Conservation (phyloP, 768 basidiomycete genomes). For the Collybiopsis luxurians region DNA sequence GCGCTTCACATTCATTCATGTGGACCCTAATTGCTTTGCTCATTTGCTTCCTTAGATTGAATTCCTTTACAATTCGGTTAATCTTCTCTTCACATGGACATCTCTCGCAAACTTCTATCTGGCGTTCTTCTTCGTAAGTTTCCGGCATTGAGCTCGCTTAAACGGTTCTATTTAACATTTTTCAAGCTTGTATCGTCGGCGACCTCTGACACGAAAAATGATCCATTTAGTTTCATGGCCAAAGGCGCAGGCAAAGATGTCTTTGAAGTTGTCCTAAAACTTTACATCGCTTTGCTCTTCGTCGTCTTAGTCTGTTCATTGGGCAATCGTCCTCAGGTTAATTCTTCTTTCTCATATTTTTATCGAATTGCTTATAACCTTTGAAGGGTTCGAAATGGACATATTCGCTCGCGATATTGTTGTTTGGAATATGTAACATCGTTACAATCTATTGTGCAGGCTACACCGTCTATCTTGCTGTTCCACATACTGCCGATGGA, state of each 20-base stretch:
- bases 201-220: conserved; percentile 47
- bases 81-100: conserved; percentile 94
- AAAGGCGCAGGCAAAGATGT: conserved; percentile 65
- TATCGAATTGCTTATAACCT: neutral
- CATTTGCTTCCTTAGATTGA: too few relatives aligned
- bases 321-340: conserved; percentile 74
- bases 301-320: conserved; percentile 83
- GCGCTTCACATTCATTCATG: too few relatives aligned
- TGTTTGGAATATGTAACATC: conserved; percentile 76
- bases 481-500: conserved; percentile 68
- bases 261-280: conserved; percentile 75
- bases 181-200: conserved; percentile 77
- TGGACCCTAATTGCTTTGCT: too few relatives aligned
- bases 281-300: conserved; percentile 85
- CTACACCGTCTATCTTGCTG: conserved; percentile 85
- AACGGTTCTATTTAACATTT: conserved; percentile 11
- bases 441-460: conserved; percentile 88
- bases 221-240: conserved; percentile 84
- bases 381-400: conserved; percentile 80
- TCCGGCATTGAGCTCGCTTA: conserved; percentile 8
- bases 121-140: conserved; percentile 87
- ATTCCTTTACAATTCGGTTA: conserved; percentile 87
- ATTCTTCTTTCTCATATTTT: conserved; percentile 8
- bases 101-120: conserved; percentile 91
- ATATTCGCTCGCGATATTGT: conserved; percentile 70